These are phyloP conservation scores for Nematodospora anomalae DNA, from an alignment of 1,139 yeast species.

Conservation along the genomic window DNA sequence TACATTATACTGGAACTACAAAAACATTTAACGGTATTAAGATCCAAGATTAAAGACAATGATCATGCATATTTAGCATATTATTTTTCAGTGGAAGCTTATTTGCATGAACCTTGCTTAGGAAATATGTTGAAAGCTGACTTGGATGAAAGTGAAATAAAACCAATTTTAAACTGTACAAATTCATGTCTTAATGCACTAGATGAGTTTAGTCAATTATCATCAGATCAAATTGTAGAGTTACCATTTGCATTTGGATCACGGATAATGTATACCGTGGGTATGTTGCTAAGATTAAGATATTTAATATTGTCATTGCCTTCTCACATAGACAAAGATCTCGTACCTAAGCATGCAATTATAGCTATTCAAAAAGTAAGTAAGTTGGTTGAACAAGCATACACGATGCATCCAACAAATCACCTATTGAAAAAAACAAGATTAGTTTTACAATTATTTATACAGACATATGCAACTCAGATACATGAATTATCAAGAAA, in stretches of 20 bases:
- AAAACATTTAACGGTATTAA: slow-evolving; percentile 38
- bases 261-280: slow-evolving; percentile 66
- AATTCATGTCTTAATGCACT: slow-evolving; percentile 55
- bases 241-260: slow-evolving; percentile 66
- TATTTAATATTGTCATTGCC: slow-evolving; percentile 58
- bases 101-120: slow-evolving; percentile 62
- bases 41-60: slow-evolving; percentile 33
- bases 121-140: slow-evolving; percentile 28
- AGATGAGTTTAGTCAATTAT: slow-evolving; percentile 46
- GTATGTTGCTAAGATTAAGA: slow-evolving; percentile 61
- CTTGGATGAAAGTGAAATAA: slow-evolving; percentile 30
- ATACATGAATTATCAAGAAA: slow-evolving; percentile 36
- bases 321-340: slow-evolving; percentile 45
- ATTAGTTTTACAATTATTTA: slow-evolving; percentile 55
- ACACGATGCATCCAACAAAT: slow-evolving; percentile 44
- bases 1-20: slow-evolving; percentile 45
- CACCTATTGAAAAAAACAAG: slow-evolving; percentile 52
- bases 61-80: slow-evolving; percentile 50
- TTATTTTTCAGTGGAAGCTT: slow-evolving; percentile 69
- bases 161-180: slow-evolving; percentile 51
- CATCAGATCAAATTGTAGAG: slow-evolving; percentile 46
- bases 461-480: slow-evolving; percentile 61
- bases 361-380: slow-evolving; percentile 44
- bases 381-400: slow-evolving; percentile 37
- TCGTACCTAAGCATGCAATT: slow-evolving; percentile 52